These are phyloP conservation scores for Rhynchospora pubera DNA, from an alignment of 176 grass and related monocot genomes.

Conservation along the genomic window DNA sequence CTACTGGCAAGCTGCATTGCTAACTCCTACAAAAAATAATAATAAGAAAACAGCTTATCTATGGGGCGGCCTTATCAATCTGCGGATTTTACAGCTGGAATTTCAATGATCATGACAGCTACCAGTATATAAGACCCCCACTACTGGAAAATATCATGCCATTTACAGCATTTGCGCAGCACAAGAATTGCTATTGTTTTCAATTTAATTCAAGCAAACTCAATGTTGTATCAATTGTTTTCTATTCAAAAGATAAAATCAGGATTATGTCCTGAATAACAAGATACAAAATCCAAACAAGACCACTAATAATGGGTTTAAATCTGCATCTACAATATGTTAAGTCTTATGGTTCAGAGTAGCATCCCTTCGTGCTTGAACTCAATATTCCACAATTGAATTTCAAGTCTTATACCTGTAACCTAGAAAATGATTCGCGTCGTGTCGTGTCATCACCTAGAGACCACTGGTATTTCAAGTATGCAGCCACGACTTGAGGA, in stretches of 20 bases:
- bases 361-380: neutral
- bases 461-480: conserved; percentile 90
- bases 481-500: conserved; percentile 86
- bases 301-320: conserved; percentile 7
- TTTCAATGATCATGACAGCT: neutral
- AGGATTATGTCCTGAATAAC: neutral
- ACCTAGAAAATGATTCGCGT: conserved; percentile 65
- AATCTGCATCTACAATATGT: neutral
- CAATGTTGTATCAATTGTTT: neutral
- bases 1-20: conserved; percentile 53
- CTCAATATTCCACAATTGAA: neutral
- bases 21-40: conserved; percentile 50
- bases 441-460: conserved; percentile 81
- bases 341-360: neutral
- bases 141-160: neutral
- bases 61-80: neutral
- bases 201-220: neutral
- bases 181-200: neutral
- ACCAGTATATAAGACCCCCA: neutral
- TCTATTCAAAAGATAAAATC: neutral
- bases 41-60: conserved; percentile 9
- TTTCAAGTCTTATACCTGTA: conserved; percentile 58
- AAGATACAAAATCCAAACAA: neutral
- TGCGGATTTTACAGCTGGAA: neutral
- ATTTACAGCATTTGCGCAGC: neutral